phyloP scores from a whole-genome alignment of 257 asterid species.

The Lycium barbarum region DNA sequence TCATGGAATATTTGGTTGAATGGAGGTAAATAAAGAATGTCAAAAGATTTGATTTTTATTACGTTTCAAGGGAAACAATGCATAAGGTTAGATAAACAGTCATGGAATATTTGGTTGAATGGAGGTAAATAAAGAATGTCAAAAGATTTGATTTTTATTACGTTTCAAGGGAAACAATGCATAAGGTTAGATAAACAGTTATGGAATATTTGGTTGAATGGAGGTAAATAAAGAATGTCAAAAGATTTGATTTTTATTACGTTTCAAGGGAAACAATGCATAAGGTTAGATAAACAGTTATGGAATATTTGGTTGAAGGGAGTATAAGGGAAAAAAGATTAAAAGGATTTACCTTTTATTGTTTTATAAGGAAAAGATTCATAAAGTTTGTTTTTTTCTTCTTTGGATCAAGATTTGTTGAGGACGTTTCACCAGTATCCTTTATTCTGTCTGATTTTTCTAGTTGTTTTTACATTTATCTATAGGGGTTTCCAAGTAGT shows the following conservation, averaged over 20 bases:
- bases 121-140: background rate
- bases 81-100: too few relatives aligned
- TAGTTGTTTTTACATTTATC: background rate
- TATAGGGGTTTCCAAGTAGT: constrained; percentile 88
- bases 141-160: constrained; percentile 17
- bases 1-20: too few relatives aligned
- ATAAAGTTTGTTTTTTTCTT: background rate
- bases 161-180: background rate
- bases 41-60: too few relatives aligned
- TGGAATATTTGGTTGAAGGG: background rate
- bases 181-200: constrained; percentile 20
- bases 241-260: constrained; percentile 16
- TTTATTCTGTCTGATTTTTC: background rate
- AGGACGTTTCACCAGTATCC: background rate
- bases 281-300: constrained; percentile 12
- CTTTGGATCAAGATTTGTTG: constrained; percentile 14
- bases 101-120: constrained; percentile 9
- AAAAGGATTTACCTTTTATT: background rate
- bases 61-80: too few relatives aligned
- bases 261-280: background rate
- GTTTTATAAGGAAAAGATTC: background rate
- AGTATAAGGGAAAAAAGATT: background rate
- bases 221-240: background rate
- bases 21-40: background rate
- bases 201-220: background rate